Conservation (phyloP, 192 early-diverging fungal species). For the Podila epigama region DNA sequence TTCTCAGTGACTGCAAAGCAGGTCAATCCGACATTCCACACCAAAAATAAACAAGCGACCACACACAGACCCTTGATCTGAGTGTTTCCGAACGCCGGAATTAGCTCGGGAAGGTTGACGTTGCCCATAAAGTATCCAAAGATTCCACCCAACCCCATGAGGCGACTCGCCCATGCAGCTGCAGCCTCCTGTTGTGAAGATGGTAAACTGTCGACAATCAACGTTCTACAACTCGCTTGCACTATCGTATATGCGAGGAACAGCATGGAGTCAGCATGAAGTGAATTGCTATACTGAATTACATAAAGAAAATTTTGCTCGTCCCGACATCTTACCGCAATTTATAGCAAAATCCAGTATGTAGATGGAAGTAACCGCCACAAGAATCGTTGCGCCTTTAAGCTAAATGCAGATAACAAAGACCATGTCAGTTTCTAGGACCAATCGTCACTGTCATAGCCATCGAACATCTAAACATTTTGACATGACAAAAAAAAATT, state of each 20-base stretch:
- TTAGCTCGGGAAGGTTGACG: conserved; percentile 70
- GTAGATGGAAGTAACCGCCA: conserved; percentile 87
- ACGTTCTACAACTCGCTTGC: conserved; percentile 83
- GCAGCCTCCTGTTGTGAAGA: conserved; percentile 83
- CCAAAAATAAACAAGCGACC: conserved; percentile 73
- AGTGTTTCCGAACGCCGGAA: conserved; percentile 78
- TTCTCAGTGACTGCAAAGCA: conserved; percentile 71
- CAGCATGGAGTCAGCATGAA: no score
- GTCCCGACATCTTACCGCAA: conserved; percentile 53
- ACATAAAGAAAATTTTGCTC: no score
- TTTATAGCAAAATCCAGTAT: conserved; percentile 95
- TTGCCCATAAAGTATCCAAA: conserved; percentile 92
- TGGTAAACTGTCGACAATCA: conserved; percentile 87
- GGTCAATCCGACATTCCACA: conserved; percentile 67
- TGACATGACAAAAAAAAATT: conserved; percentile 30
- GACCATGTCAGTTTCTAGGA: no score
- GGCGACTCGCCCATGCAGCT: conserved; percentile 87
- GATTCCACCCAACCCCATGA: conserved; percentile 88
- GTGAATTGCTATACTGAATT: no score
- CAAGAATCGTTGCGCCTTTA: conserved; percentile 54
- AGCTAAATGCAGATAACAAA: conserved; percentile 5
- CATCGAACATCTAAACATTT: conserved; percentile 17
- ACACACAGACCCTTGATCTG: conserved; percentile 87
- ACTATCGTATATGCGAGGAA: no score
- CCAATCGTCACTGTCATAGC: neutral